Conservation (phyloP, 2,329 filamentous ascomycete species). For the Aspergillus sp. region DNA sequence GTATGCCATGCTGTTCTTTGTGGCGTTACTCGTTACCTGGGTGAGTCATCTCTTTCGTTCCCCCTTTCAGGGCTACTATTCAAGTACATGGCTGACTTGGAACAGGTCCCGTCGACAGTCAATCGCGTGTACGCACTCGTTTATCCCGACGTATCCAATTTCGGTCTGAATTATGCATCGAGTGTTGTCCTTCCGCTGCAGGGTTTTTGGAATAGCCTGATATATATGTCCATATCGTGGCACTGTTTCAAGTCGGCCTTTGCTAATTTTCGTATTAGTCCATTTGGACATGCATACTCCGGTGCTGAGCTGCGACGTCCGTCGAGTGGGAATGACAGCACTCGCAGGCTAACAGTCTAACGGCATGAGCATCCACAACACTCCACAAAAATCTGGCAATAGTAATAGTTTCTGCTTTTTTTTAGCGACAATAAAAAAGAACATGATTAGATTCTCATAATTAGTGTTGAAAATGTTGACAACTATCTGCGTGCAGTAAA, state of each 20-base stretch:
- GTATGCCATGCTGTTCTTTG: conserved; percentile 41
- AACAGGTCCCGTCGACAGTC: conserved; percentile 65
- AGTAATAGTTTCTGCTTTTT: background rate
- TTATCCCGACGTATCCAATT: conserved; percentile 52
- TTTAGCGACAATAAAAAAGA: background rate
- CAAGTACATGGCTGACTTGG: background rate
- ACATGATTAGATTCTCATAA: background rate
- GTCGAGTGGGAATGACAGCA: conserved; percentile 13
- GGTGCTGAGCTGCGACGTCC: conserved; percentile 6
- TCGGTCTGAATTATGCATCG: conserved; percentile 67
- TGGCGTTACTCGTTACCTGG: conserved; percentile 46
- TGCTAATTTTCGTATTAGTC: background rate
- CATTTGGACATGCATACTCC: background rate
- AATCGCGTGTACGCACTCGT: conserved; percentile 74
- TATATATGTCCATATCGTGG: conserved; percentile 72
- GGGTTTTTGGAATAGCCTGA: conserved; percentile 80
- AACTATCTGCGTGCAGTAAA: background rate
- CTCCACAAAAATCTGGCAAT: background rate
- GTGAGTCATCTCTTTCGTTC: conserved; percentile 17
- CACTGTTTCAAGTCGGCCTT: conserved; percentile 54
- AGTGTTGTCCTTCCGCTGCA: conserved; percentile 77
- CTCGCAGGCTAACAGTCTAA: conserved; percentile 13
- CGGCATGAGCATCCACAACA: background rate
- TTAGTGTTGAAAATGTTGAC: background rate
- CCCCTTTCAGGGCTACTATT: background rate